Percentiles rank a stretch among this genome's conserved stretches.
phyloP scores from a whole-genome alignment of 1,284 basidiomycete genomes.

The Calocybe gambosa region DNA sequence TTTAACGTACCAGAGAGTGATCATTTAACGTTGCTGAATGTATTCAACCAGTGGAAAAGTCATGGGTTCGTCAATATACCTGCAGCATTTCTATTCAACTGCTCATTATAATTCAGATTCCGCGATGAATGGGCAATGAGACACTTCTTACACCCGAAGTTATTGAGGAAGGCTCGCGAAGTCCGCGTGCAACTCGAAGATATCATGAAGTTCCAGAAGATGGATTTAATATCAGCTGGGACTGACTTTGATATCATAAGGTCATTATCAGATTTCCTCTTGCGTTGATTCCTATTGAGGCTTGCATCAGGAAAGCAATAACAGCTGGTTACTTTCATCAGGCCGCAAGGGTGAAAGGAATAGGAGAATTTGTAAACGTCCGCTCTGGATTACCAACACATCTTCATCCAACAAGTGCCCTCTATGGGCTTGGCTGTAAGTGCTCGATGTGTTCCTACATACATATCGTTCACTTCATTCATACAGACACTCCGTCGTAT shows the following conservation, averaged over 20 bases:
- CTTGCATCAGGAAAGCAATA: slow-evolving; percentile 79
- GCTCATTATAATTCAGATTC: slow-evolving; percentile 42
- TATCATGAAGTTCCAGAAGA: slow-evolving; percentile 98
- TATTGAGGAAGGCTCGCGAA: slow-evolving; percentile 92
- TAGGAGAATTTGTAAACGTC: slow-evolving; percentile 98
- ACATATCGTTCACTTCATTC: slow-evolving; percentile 12
- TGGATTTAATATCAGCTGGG: slow-evolving; percentile 83
- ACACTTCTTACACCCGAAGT: slow-evolving; percentile 96
- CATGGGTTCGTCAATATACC: slow-evolving; percentile 55
- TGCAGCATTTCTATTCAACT: not conserved
- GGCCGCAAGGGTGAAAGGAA: slow-evolving; percentile 95
- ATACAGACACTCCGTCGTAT: slow-evolving; percentile 86
- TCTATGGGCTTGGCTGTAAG: slow-evolving; percentile 94
- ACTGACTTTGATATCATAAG: slow-evolving; percentile 95
- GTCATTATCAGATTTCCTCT: slow-evolving; percentile 30
- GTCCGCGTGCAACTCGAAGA: slow-evolving; percentile 96
- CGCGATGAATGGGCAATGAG: slow-evolving; percentile 92
- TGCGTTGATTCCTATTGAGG: not conserved
- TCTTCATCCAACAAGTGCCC: slow-evolving; percentile 92
- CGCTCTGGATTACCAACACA: slow-evolving; percentile 91
- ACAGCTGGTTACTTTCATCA: slow-evolving; percentile 99
- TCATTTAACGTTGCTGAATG: slow-evolving; percentile 92
- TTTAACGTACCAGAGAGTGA: slow-evolving; percentile 99
- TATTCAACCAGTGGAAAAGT: slow-evolving; percentile 97
- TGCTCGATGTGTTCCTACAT: slow-evolving; percentile 14